Evolutionary conservation across 805 yeast genomes (phyloP).

Genomic region (Yamadazyma sp.): DNA sequence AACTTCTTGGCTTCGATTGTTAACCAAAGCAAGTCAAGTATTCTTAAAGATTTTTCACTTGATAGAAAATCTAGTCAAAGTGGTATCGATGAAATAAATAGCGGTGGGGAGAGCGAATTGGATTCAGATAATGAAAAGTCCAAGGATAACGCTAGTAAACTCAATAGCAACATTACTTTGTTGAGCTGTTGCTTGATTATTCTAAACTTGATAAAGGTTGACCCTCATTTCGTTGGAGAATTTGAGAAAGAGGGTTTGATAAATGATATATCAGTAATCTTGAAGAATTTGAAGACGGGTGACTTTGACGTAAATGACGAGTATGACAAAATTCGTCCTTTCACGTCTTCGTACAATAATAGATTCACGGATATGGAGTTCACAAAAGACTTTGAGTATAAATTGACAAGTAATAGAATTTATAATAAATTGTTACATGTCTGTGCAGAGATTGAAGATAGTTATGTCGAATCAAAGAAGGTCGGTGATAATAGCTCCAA

Average conservation of each 20-base stretch:
- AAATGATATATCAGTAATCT: constrained; percentile 42
- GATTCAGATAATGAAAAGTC: constrained; percentile 4
- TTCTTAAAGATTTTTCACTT: constrained; percentile 12
- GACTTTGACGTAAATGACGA: constrained; percentile 11
- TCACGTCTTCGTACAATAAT: constrained; percentile 17
- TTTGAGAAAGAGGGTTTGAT: constrained; percentile 76
- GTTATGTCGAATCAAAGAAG: constrained; percentile 14
- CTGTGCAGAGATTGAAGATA: constrained; percentile 24
- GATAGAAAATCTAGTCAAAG: constrained; percentile 1
- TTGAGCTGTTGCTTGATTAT: constrained; percentile 38
- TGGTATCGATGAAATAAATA: no score
- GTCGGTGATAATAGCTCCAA: neutral
- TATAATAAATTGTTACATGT: constrained; percentile 14
- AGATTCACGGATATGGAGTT: constrained; percentile 31
- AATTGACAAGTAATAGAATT: constrained; percentile 16
- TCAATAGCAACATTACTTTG: constrained; percentile 40
- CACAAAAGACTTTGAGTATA: constrained; percentile 23
- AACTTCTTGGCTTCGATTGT: constrained; percentile 58
- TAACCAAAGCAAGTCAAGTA: constrained; percentile 44
- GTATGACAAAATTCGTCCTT: constrained; percentile 12
- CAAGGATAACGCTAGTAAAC: constrained; percentile 14
- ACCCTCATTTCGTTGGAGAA: constrained; percentile 33
- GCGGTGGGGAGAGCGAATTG: constrained; percentile 1
- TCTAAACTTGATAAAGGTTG: constrained; percentile 9
- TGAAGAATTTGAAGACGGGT: constrained; percentile 19